These are phyloP conservation scores for Fistulinella staudtii DNA, from an alignment of 1,284 basidiomycete genomes.

Conservation along the genomic window DNA sequence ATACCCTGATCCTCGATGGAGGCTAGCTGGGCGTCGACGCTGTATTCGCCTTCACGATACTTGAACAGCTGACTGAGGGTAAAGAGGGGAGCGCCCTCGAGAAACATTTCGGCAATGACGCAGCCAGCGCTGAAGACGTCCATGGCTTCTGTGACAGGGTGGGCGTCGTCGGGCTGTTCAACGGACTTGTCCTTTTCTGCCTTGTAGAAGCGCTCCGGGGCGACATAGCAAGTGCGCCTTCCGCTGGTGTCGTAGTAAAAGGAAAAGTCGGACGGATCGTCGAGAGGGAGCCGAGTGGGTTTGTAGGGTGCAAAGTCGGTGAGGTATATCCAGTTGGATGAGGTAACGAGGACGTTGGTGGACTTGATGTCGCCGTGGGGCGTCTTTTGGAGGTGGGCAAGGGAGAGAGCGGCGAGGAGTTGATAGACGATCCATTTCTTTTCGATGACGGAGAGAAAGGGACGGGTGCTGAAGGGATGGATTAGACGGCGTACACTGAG, in stretches of 20 bases:
- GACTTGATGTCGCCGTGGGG: constrained; percentile 98
- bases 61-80: constrained; percentile 95
- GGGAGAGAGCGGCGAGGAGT: constrained; percentile 80
- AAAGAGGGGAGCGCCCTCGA: constrained; percentile 93
- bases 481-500: not conserved
- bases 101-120: constrained; percentile 93
- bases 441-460: constrained; percentile 88
- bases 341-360: constrained; percentile 95
- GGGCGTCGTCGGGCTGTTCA: constrained; percentile 56
- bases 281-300: constrained; percentile 90
- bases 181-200: constrained; percentile 58
- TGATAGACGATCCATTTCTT: constrained; percentile 99
- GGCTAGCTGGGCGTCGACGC: constrained; percentile 70
- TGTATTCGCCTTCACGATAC: constrained; percentile 84
- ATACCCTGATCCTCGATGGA: constrained; percentile 81
- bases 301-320: constrained; percentile 98
- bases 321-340: constrained; percentile 93
- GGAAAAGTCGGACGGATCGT: constrained; percentile 97
- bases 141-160: constrained; percentile 78
- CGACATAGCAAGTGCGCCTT: constrained; percentile 91
- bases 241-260: constrained; percentile 98
- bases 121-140: constrained; percentile 97
- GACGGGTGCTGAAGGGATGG: constrained; percentile 70
- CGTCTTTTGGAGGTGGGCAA: constrained; percentile 78
- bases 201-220: constrained; percentile 93